Conservation (phyloP, 2,329 filamentous ascomycete genomes). For the Sporothrix luriei region DNA sequence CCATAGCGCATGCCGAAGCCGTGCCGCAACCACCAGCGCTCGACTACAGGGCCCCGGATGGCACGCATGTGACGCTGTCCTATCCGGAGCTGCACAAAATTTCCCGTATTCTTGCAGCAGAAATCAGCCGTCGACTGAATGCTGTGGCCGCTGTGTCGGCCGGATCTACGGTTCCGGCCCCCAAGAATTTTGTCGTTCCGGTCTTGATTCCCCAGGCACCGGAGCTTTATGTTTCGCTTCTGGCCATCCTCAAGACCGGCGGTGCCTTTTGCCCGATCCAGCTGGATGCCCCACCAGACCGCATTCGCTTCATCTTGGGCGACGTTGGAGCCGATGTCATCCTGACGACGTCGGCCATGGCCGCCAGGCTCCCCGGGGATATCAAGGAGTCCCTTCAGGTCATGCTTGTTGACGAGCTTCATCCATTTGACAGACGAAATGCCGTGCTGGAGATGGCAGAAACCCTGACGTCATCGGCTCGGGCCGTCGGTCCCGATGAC, state of each 20-base stretch:
- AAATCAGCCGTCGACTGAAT: constrained; percentile 45
- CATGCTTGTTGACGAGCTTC: constrained; percentile 44
- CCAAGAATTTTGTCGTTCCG: constrained; percentile 62
- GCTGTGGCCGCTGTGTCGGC: neutral
- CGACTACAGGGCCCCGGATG: constrained; percentile 61
- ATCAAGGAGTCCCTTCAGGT: constrained; percentile 39
- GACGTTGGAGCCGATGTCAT: constrained; percentile 73
- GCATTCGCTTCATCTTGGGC: constrained; percentile 76
- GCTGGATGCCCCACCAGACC: constrained; percentile 73
- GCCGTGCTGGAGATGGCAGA: neutral
- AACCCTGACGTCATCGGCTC: neutral
- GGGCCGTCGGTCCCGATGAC: constrained; percentile 40
- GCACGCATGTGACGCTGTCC: constrained; percentile 52
- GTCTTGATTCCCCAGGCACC: constrained; percentile 76
- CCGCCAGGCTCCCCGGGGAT: constrained; percentile 45
- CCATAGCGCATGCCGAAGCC: neutral
- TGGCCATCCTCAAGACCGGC: constrained; percentile 79
- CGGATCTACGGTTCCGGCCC: neutral
- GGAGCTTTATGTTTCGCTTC: constrained; percentile 73
- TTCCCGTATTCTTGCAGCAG: constrained; percentile 59
- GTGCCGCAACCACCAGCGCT: constrained; percentile 52
- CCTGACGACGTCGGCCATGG: constrained; percentile 61
- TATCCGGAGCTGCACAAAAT: constrained; percentile 65
- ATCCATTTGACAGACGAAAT: constrained; percentile 13
- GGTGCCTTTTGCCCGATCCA: constrained; percentile 84